These are phyloP conservation scores for Chamaecyparis obtusa DNA, from an alignment of 75 land plant genomes.

Conservation along the genomic window DNA sequence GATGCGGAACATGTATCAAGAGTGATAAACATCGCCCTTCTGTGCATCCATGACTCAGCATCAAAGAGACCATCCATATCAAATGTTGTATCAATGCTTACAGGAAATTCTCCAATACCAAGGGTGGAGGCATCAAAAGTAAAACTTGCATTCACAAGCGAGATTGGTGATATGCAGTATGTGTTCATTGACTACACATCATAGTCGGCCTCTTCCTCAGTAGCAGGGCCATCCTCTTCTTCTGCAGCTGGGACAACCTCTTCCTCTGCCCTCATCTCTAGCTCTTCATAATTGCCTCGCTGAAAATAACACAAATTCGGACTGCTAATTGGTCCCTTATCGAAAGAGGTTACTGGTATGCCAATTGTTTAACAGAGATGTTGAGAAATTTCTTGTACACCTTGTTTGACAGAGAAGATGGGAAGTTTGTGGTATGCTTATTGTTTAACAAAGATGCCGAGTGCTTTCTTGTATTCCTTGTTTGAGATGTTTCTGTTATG, in stretches of 20 bases:
- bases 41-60: slow-evolving; percentile 32
- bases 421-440: too few relatives aligned
- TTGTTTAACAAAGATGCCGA: too few relatives aligned
- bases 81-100: slow-evolving; percentile 26
- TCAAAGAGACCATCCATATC: slow-evolving; percentile 42
- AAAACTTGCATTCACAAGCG: neutral
- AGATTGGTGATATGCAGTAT: neutral
- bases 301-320: too few relatives aligned
- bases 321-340: too few relatives aligned
- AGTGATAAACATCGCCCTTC: slow-evolving; percentile 32
- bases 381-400: too few relatives aligned
- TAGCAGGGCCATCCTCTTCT: neutral
- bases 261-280: neutral
- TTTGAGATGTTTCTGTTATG: too few relatives aligned
- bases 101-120: neutral
- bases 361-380: too few relatives aligned
- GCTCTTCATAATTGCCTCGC: too few relatives aligned
- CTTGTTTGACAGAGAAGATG: too few relatives aligned
- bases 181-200: neutral
- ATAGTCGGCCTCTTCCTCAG: neutral
- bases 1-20: slow-evolving; percentile 16
- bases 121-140: neutral
- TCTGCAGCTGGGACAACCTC: neutral
- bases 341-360: too few relatives aligned
- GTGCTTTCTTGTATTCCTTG: too few relatives aligned